These are phyloP conservation scores for Daldinia sp. DNA, from an alignment of 2,329 filamentous ascomycete genomes.

Conservation along the genomic window DNA sequence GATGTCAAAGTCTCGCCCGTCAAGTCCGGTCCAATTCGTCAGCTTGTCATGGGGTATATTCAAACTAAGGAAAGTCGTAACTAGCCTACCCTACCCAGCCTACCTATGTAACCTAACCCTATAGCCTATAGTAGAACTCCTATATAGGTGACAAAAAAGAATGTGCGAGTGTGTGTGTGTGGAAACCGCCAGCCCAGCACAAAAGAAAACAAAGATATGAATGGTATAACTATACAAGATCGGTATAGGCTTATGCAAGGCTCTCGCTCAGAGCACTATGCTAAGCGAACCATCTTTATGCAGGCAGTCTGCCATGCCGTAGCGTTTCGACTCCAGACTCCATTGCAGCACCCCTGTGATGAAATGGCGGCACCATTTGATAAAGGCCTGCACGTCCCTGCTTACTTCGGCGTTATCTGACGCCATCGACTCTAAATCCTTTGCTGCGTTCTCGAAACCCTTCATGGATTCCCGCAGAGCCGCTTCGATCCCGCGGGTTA, in stretches of 20 bases:
- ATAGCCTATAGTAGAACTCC: not conserved
- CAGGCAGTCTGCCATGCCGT: constrained; percentile 44
- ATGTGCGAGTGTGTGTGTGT: no score
- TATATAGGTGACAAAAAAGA: no score
- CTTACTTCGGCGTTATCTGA: constrained; percentile 30
- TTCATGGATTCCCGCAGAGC: constrained; percentile 31
- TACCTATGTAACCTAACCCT: not conserved
- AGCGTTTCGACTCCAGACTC: constrained; percentile 42
- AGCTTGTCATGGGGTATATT: not conserved
- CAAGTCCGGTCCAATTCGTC: not conserved
- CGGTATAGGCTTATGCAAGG: not conserved
- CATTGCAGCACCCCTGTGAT: constrained; percentile 43
- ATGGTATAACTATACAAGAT: not conserved
- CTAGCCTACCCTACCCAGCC: not conserved
- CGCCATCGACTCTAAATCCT: constrained; percentile 27
- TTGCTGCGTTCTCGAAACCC: constrained; percentile 37
- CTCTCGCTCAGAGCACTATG: constrained; percentile 33
- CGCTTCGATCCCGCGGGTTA: constrained; percentile 33
- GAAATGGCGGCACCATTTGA: constrained; percentile 44
- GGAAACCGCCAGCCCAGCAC: not conserved
- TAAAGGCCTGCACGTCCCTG: constrained; percentile 36
- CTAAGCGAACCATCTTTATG: constrained; percentile 38
- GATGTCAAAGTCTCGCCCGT: no score
- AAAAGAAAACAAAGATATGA: not conserved
- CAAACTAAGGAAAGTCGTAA: not conserved